phyloP scores from a whole-genome alignment of 805 yeast species.

The Vanderwaltozyma verrucispora region DNA sequence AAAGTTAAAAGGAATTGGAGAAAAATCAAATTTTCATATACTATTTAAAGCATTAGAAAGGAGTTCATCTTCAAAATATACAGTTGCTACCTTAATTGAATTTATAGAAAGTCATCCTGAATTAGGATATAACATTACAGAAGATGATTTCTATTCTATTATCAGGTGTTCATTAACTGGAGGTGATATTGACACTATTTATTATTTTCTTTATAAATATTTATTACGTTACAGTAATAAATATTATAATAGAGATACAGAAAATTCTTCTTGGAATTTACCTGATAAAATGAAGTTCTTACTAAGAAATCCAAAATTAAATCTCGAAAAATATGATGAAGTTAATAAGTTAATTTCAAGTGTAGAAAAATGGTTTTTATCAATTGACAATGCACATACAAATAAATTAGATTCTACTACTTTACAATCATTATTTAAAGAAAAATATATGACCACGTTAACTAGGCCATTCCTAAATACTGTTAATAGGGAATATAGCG shows the following conservation, averaged over 20 bases:
- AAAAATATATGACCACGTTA: no score
- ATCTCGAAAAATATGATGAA: no score
- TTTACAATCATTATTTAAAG: no score
- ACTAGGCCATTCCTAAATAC: no score
- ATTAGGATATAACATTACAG: not conserved
- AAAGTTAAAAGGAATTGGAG: not conserved
- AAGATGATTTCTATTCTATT: not conserved
- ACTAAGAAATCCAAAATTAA: not conserved
- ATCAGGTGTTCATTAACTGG: not conserved
- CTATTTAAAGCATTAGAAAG: not conserved
- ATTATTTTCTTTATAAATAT: not conserved
- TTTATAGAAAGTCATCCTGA: not conserved
- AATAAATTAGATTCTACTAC: no score
- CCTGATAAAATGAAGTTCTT: not conserved
- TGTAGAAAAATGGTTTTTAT: no score
- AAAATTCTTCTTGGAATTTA: not conserved
- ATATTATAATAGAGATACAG: not conserved
- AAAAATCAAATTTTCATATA: not conserved
- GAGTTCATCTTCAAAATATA: not conserved
- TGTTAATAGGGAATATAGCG: no score
- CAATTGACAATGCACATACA: no score
- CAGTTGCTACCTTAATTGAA: not conserved
- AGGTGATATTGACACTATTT: not conserved
- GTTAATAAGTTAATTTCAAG: no score
- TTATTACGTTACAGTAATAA: not conserved